phyloP scores from a whole-genome alignment of 2,329 filamentous ascomycete genomes.

The Cladosporium velox region DNA sequence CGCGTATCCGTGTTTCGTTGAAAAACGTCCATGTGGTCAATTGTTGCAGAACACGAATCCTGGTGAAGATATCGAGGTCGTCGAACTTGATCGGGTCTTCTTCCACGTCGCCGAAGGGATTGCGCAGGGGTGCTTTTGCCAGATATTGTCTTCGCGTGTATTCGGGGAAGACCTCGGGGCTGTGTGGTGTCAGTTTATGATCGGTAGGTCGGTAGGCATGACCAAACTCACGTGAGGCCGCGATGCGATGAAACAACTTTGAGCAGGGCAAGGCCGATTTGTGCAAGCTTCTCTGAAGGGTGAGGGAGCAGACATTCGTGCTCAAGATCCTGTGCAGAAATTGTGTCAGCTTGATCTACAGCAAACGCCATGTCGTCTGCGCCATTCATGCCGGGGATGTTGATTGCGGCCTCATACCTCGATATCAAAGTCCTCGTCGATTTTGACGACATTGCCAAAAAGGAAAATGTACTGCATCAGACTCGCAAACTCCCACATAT shows the following conservation, averaged over 20 bases:
- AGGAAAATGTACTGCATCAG: conserved; percentile 90
- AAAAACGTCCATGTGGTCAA: conserved; percentile 86
- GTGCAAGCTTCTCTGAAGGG: conserved; percentile 70
- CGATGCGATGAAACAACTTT: conserved; percentile 94
- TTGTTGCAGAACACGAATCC: conserved; percentile 81
- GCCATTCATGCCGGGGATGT: conserved; percentile 17
- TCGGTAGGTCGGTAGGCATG: background rate
- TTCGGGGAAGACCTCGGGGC: conserved; percentile 86
- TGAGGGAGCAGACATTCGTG: conserved; percentile 78
- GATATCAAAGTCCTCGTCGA: conserved; percentile 84
- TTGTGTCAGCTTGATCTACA: background rate
- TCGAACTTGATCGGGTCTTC: conserved; percentile 73
- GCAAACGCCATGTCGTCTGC: background rate
- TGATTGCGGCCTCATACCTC: conserved; percentile 62
- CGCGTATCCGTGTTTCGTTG: conserved; percentile 82
- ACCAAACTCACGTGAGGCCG: conserved; percentile 73
- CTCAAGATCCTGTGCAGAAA: conserved; percentile 71
- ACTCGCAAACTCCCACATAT: conserved; percentile 95
- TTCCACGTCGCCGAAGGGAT: conserved; percentile 83
- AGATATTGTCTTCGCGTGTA: conserved; percentile 87
- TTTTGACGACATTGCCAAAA: conserved; percentile 86
- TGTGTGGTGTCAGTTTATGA: conserved; percentile 42
- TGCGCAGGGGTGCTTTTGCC: conserved; percentile 74
- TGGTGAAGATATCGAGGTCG: conserved; percentile 79
- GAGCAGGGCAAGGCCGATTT: conserved; percentile 82